These are phyloP conservation scores for Paxillus rubicundulus DNA, from an alignment of 768 basidiomycete genomes.

Conservation along the genomic window DNA sequence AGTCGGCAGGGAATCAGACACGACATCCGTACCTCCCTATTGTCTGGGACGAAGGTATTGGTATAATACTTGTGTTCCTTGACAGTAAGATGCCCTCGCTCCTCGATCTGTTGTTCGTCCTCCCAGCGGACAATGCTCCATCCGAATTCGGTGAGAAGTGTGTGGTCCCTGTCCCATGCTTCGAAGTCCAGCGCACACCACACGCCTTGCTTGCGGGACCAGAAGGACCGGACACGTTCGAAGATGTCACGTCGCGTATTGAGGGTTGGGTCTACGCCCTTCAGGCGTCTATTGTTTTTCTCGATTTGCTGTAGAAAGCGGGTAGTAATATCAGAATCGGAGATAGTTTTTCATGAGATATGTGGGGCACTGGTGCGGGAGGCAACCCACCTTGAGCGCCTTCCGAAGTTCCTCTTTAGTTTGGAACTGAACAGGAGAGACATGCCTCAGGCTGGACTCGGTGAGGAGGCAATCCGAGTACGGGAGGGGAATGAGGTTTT, in stretches of 20 bases:
- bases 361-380: too few species aligned
- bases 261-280: constrained; percentile 56
- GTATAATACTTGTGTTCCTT: constrained; percentile 54
- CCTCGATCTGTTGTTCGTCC: constrained; percentile 44
- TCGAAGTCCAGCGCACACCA: constrained; percentile 85
- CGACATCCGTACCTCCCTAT: constrained; percentile 49
- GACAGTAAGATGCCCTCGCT: constrained; percentile 61
- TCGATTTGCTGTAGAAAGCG: constrained; percentile 55
- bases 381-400: constrained; percentile 52
- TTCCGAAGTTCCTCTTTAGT: constrained; percentile 53
- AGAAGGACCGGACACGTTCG: constrained; percentile 64
- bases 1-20: background rate
- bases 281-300: constrained; percentile 78
- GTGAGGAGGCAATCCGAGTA: constrained; percentile 75
- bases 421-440: constrained; percentile 56
- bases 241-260: constrained; percentile 59
- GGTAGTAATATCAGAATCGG: background rate
- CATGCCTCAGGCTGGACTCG: constrained; percentile 51
- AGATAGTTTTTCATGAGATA: background rate
- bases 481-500: constrained; percentile 65
- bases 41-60: constrained; percentile 66
- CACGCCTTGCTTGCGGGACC: constrained; percentile 59
- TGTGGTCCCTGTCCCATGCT: constrained; percentile 77
- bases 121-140: constrained; percentile 63
- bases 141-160: constrained; percentile 78